These are phyloP conservation scores for Chenopodium formosanum DNA, from an alignment of 148 eudicot genomes.

Conservation along the genomic window DNA sequence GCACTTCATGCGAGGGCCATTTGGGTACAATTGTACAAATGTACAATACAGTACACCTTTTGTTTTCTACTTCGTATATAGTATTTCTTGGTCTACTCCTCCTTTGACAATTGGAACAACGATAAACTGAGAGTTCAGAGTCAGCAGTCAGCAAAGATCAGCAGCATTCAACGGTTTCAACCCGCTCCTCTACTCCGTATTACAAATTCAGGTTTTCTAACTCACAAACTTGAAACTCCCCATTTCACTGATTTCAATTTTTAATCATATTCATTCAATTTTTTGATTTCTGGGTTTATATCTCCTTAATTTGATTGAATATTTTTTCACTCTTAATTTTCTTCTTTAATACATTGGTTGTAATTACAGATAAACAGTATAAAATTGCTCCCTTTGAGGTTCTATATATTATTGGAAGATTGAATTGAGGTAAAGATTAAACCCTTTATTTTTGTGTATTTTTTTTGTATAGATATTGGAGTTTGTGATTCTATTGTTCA, in stretches of 20 bases:
- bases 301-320: not conserved
- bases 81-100: not conserved
- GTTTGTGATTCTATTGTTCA: not conserved
- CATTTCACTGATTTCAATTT: not conserved
- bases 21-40: too few relatives aligned
- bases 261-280: not conserved
- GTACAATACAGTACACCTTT: too few relatives aligned
- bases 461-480: not conserved
- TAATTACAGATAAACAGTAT: not conserved
- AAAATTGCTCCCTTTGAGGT: not conserved
- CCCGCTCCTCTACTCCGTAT: too few relatives aligned
- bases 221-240: not conserved
- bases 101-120: not conserved
- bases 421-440: conserved; percentile 8
- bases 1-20: too few relatives aligned
- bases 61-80: too few relatives aligned
- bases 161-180: not conserved
- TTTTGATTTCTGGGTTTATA: not conserved
- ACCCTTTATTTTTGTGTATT: conserved; percentile 1
- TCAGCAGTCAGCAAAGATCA: not conserved
- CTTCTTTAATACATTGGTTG: not conserved
- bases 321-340: not conserved
- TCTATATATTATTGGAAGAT: not conserved
- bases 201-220: not conserved
- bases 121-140: not conserved